Evolutionary conservation across 495 filamentous ascomycete species (phyloP), one percentile per base, ranked within the genome.

Genomic region (Cladorrhinum samala): DNA sequence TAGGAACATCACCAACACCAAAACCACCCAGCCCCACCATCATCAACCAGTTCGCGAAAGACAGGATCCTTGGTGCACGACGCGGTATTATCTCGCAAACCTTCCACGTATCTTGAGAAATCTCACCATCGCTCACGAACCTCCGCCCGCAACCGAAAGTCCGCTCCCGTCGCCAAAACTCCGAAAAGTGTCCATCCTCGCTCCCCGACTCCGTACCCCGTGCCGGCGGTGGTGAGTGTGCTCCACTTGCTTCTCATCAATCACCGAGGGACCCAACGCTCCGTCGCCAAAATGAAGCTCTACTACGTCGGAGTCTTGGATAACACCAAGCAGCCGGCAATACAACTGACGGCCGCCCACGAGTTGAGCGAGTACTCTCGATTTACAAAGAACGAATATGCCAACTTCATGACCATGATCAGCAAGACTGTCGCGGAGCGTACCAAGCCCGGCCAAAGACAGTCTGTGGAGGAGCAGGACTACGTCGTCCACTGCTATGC

Each of bases 401-500:
- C 66, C 54, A 83, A 87, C 63, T 86, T 88, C 69, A 82, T 88
- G 78, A 79, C 77, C 40, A 66, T 87, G 67, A 84, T 85, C 68
- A 73, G 77, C 67, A 82, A 81, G 63, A 85, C 80, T 39, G 74
- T 85, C 23, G 92, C 93, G 38, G 89, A 95, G 68, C 79, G 87
- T 46, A 95, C 89, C 17, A 77, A 72, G 53, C 84, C 89, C n/a
- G 91, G 89, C 30, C 86, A 92, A 68, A 83, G 93, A 60, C 90
- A 95, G 69, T 89, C 91, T 60, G 83, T 96, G 45, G 86, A 95
- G 67, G 88, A 96, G 69, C 86, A 91, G 80, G 85, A 83, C 57
- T 87, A 87, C 73, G 85, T 83, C 47, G 91, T 98, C 72, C 92
- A 98, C 72, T 87, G 84, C 61, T 96, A 95, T 70, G 86, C 81